These are phyloP conservation scores for Candida coquimbonensis DNA, from an alignment of 805 yeast species.

Conservation along the genomic window DNA sequence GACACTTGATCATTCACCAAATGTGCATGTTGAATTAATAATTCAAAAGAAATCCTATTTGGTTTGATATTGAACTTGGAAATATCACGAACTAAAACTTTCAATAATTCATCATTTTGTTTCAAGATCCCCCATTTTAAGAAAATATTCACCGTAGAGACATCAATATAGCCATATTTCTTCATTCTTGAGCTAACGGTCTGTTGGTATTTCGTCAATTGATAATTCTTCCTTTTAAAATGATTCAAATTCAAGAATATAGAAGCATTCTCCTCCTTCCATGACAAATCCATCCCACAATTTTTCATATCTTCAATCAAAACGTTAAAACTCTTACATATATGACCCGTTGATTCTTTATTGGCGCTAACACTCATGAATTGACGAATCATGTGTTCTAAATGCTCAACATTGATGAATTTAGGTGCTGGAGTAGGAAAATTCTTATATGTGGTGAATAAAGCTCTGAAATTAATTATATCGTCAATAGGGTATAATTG, in stretches of 20 bases:
- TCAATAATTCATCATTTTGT: background rate
- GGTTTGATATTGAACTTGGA: background rate
- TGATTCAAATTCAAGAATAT: background rate
- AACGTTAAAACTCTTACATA: too few relatives aligned
- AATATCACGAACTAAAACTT: constrained; percentile 1
- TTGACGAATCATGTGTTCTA: too few relatives aligned
- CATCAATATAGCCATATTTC: background rate
- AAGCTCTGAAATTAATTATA: too few relatives aligned
- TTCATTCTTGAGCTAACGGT: background rate
- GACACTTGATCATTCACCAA: background rate
- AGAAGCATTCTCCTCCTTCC: constrained; percentile 6
- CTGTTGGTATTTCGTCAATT: too few relatives aligned
- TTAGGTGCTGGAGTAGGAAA: too few relatives aligned
- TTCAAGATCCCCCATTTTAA: background rate
- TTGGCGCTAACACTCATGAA: too few relatives aligned
- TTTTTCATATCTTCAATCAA: background rate
- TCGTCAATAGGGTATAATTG: too few relatives aligned
- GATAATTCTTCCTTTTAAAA: background rate
- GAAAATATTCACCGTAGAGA: constrained; percentile 5
- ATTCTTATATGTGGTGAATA: too few relatives aligned
- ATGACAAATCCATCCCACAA: constrained; percentile 1
- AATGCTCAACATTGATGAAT: too few relatives aligned
- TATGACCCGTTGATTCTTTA: too few relatives aligned
- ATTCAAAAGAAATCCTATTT: constrained; percentile 3
- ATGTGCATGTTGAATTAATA: background rate